These are phyloP conservation scores for Dryas drummondii DNA, from an alignment of 306 rosid species.

Conservation along the genomic window DNA sequence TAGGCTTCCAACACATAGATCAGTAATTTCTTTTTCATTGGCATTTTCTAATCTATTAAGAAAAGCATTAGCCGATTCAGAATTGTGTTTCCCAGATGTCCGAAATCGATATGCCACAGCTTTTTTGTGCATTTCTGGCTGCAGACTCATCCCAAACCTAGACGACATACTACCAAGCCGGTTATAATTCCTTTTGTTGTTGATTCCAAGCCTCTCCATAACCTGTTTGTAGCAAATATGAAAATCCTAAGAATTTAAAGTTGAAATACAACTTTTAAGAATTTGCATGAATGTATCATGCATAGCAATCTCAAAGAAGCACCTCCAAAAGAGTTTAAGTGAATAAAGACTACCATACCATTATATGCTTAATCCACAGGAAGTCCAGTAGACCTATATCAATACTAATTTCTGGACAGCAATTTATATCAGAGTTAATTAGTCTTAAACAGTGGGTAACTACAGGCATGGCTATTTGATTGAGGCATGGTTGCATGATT, in stretches of 20 bases:
- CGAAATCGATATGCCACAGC: slow-evolving; percentile 61
- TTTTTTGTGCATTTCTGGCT: slow-evolving; percentile 64
- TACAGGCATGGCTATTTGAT: slow-evolving; percentile 1
- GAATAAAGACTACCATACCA: background rate
- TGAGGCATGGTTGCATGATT: background rate
- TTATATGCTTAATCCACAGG: slow-evolving; percentile 1
- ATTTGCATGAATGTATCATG: slow-evolving; percentile 12
- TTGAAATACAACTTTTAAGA: slow-evolving; percentile 25
- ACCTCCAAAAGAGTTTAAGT: background rate
- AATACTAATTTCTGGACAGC: background rate
- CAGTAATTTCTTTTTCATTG: slow-evolving; percentile 38
- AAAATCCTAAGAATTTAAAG: slow-evolving; percentile 22
- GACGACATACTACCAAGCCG: slow-evolving; percentile 60
- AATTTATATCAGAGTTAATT: background rate
- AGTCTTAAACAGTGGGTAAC: background rate
- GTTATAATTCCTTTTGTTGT: slow-evolving; percentile 59
- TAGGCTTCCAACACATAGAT: slow-evolving; percentile 26
- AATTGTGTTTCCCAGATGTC: slow-evolving; percentile 63
- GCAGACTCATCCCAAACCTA: slow-evolving; percentile 75
- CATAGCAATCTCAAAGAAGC: slow-evolving; percentile 20
- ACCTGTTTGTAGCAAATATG: slow-evolving; percentile 48
- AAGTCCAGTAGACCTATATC: background rate
- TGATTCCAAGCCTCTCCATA: slow-evolving; percentile 73
- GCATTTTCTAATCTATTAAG: slow-evolving; percentile 29
- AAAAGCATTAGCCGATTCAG: slow-evolving; percentile 41